These are phyloP conservation scores for Schizosaccharomyces osmophilus DNA, from an alignment of 805 yeast genomes.

Conservation along the genomic window DNA sequence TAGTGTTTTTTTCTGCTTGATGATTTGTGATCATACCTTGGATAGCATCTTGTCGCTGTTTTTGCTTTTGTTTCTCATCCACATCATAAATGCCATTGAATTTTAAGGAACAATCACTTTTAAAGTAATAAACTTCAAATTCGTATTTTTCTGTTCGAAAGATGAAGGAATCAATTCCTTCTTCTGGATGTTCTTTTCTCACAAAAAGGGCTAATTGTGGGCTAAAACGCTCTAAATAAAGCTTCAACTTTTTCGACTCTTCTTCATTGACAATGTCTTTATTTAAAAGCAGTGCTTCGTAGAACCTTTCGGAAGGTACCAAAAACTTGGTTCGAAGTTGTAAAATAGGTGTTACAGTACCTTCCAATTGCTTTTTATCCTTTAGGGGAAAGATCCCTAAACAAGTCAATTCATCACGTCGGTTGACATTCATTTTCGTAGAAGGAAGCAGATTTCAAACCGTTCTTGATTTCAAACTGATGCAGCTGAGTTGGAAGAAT, in stretches of 20 bases:
- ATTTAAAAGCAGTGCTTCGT: neutral
- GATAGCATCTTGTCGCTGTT: neutral
- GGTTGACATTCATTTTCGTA: neutral
- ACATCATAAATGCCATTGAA: neutral
- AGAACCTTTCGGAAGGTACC: neutral
- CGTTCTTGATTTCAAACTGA: too few species aligned
- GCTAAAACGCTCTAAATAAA: neutral
- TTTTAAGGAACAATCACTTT: neutral
- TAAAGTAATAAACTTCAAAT: neutral
- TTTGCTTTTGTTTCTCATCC: neutral
- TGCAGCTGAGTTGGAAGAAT: too few species aligned
- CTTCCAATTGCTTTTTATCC: neutral
- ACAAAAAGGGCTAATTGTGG: neutral
- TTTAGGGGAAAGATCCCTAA: neutral
- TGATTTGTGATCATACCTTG: neutral
- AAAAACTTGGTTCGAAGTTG: neutral
- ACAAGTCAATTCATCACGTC: neutral
- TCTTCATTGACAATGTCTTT: neutral
- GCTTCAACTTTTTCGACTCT: neutral
- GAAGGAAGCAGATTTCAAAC: too few species aligned
- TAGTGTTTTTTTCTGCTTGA: neutral
- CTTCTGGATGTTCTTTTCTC: neutral
- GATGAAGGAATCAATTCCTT: neutral
- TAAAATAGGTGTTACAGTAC: neutral
- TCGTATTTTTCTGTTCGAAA: neutral